Percentiles rank a stretch among this genome's conserved stretches.
phyloP scores from a whole-genome alignment of 176 grass and related monocot species.

The Aegilops tauschii region DNA sequence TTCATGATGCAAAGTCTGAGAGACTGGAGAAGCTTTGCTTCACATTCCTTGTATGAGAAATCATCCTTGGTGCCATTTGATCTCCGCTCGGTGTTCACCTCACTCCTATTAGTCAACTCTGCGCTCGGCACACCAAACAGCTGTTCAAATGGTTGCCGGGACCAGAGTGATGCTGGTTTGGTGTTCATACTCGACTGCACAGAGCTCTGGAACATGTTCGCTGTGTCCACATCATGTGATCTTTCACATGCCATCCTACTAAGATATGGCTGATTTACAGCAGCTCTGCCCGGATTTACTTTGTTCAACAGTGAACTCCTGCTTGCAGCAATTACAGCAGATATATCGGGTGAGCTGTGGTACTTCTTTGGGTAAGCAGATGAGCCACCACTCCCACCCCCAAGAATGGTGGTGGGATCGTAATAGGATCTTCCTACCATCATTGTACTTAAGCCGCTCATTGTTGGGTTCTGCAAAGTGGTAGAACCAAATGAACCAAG shows the following conservation, averaged over 20 bases:
- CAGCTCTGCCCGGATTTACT: slow-evolving; percentile 33
- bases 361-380: slow-evolving; percentile 64
- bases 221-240: slow-evolving; percentile 30
- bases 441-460: slow-evolving; percentile 24
- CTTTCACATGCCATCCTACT: slow-evolving; percentile 41
- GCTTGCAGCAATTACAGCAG: slow-evolving; percentile 48
- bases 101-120: slow-evolving; percentile 9
- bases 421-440: slow-evolving; percentile 39
- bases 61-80: slow-evolving; percentile 26
- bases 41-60: slow-evolving; percentile 26
- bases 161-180: slow-evolving; percentile 44
- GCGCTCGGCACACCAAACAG: slow-evolving; percentile 36
- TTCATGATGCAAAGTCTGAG: slow-evolving; percentile 54
- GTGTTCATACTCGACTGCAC: slow-evolving; percentile 30
- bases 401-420: slow-evolving; percentile 37
- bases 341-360: slow-evolving; percentile 67
- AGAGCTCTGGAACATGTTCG: slow-evolving; percentile 27
- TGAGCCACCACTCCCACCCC: slow-evolving; percentile 28
- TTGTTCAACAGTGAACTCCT: slow-evolving; percentile 43
- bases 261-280: slow-evolving; percentile 30
- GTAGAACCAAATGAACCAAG: slow-evolving; percentile 35
- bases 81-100: not conserved
- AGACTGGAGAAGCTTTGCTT: slow-evolving; percentile 53
- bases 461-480: slow-evolving; percentile 37
- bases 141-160: slow-evolving; percentile 70